A percentile compares a stretch with the other conserved stretches of the same genome.
Evolutionary conservation across 148 eudicot species (phyloP).

Genomic region (Vaccinium myrtillus): DNA sequence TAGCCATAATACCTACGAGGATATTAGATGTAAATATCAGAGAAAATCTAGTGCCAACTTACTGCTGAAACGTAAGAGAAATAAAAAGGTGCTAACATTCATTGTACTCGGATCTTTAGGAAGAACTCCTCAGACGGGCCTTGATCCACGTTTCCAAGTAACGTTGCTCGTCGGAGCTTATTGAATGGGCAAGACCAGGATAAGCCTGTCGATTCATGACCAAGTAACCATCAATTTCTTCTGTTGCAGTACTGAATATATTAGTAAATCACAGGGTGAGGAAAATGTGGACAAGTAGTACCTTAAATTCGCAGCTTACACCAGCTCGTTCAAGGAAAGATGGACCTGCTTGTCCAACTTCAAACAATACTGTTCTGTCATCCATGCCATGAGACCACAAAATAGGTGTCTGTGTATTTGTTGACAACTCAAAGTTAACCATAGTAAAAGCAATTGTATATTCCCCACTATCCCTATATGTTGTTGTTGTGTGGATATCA

Average conservation of each 20-base stretch:
- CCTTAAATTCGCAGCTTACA: slow-evolving; percentile 88
- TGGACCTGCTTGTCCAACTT: slow-evolving; percentile 98
- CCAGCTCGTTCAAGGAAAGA: slow-evolving; percentile 83
- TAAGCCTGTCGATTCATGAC: slow-evolving; percentile 54
- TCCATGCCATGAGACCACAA: slow-evolving; percentile 93
- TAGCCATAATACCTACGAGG: too few relatives aligned
- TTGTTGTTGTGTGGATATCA: too few relatives aligned
- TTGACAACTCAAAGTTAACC: slow-evolving; percentile 12
- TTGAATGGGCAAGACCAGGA: slow-evolving; percentile 81
- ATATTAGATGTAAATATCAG: neutral
- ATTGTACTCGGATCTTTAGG: slow-evolving; percentile 23
- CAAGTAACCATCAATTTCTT: neutral
- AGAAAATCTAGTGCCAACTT: neutral
- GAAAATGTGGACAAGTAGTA: slow-evolving; percentile 19
- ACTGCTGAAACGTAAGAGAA: neutral
- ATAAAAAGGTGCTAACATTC: neutral
- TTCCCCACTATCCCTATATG: neutral
- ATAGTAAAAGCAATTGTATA: neutral
- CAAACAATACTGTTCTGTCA: slow-evolving; percentile 82
- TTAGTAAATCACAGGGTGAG: neutral
- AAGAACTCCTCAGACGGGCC: slow-evolving; percentile 59
- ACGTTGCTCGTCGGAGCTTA: slow-evolving; percentile 58
- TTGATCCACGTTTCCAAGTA: slow-evolving; percentile 82
- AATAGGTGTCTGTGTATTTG: slow-evolving; percentile 72
- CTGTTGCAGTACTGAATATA: neutral